Conservation (phyloP, 2,329 filamentous ascomycete genomes). For the Aureobasidium sp. region DNA sequence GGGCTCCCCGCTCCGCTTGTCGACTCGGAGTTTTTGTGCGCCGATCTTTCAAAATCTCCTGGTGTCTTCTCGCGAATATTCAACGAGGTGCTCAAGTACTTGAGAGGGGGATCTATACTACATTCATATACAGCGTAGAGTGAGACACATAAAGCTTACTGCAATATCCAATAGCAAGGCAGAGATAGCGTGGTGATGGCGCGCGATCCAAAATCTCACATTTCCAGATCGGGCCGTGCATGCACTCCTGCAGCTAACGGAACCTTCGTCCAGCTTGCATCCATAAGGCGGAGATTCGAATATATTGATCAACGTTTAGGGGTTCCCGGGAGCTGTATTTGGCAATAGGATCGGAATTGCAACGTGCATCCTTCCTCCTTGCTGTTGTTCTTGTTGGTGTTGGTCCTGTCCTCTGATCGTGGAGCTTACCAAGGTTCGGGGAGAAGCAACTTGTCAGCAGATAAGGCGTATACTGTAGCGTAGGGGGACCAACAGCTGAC, state of each 20-base stretch:
- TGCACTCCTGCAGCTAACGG: conserved; percentile 2
- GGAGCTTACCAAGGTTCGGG: not conserved
- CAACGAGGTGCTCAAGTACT: not conserved
- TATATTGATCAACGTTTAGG: not conserved
- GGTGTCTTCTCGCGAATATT: not conserved
- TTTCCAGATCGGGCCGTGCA: not conserved
- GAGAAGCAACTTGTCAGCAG: not conserved
- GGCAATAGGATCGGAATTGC: not conserved
- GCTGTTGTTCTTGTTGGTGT: not conserved
- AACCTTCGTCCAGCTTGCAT: not conserved
- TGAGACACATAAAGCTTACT: not conserved
- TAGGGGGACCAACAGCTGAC: not conserved
- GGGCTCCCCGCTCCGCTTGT: not conserved
- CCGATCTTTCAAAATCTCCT: not conserved
- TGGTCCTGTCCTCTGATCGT: not conserved
- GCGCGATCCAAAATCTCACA: not conserved
- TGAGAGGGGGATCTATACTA: no score
- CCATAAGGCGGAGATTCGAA: not conserved
- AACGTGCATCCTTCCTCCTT: not conserved
- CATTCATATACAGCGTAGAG: not conserved
- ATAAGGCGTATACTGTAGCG: not conserved
- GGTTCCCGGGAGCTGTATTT: not conserved
- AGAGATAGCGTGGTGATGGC: not conserved
- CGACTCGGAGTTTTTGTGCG: not conserved
- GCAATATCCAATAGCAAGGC: not conserved